A percentile compares a stretch with the other conserved stretches of the same genome.
These are phyloP conservation scores for Penstemon eatonii DNA, from an alignment of 257 asterid genomes.

Conservation along the genomic window DNA sequence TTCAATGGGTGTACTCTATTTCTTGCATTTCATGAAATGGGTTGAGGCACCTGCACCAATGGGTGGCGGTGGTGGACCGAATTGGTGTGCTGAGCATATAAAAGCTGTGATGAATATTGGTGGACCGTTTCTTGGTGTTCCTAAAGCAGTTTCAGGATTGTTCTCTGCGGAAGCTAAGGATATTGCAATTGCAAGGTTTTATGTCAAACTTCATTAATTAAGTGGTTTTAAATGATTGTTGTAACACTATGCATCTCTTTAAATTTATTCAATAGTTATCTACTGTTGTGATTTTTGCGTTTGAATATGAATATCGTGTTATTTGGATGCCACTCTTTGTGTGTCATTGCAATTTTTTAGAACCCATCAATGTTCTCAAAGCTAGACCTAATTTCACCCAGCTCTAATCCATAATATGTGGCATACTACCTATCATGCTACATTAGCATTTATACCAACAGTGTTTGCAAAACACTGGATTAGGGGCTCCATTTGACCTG, in stretches of 20 bases:
- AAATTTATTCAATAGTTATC: background rate
- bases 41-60: slow-evolving; percentile 75
- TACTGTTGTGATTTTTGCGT: background rate
- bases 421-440: background rate
- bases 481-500: slow-evolving; percentile 12
- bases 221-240: slow-evolving; percentile 17
- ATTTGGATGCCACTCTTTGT: slow-evolving; percentile 6
- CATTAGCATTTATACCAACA: background rate
- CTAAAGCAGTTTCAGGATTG: slow-evolving; percentile 69
- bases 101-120: slow-evolving; percentile 83
- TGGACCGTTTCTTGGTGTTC: slow-evolving; percentile 85
- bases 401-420: background rate
- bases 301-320: background rate
- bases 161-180: slow-evolving; percentile 86
- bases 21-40: slow-evolving; percentile 93
- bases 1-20: slow-evolving; percentile 81
- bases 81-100: slow-evolving; percentile 79
- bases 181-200: slow-evolving; percentile 76
- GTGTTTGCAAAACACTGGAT: slow-evolving; percentile 1
- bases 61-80: slow-evolving; percentile 90
- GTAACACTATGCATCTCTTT: slow-evolving; percentile 11
- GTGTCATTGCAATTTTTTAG: background rate
- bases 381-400: slow-evolving; percentile 1
- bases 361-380: slow-evolving; percentile 1
- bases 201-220: slow-evolving; percentile 23